Evolutionary conservation across 768 basidiomycete genomes (phyloP).

Genomic region (Phlebiopsis flavidoalba): DNA sequence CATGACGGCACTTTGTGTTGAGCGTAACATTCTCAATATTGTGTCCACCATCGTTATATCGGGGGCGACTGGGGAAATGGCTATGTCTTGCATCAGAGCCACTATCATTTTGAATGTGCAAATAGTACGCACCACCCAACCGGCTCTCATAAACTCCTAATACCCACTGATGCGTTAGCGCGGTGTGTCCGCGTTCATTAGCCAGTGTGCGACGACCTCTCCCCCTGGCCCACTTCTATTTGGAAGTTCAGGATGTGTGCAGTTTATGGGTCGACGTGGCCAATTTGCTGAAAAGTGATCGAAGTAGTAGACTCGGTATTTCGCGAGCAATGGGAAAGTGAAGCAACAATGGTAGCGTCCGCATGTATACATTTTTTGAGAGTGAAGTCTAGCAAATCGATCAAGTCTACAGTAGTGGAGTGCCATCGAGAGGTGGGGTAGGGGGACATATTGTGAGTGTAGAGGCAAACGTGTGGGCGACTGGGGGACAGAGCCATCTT

Average conservation of each 20-base stretch:
- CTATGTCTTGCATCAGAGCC: too few species aligned
- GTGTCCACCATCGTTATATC: conserved; percentile 31
- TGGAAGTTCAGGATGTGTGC: conserved; percentile 4
- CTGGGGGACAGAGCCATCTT: too few species aligned
- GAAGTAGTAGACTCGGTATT: not conserved
- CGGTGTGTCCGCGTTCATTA: conserved; percentile 4
- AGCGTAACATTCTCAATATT: conserved; percentile 29
- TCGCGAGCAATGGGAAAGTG: not conserved
- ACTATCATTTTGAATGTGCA: too few species aligned
- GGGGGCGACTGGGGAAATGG: conserved; percentile 34
- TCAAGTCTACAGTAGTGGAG: not conserved
- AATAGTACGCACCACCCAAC: conserved; percentile 2
- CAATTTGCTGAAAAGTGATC: not conserved
- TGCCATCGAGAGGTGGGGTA: conserved; percentile 6
- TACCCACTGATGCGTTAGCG: not conserved
- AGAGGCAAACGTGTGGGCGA: too few species aligned
- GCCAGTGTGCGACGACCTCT: conserved; percentile 1
- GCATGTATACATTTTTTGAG: conserved; percentile 3
- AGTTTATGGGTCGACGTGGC: conserved; percentile 1
- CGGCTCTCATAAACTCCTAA: conserved; percentile 6
- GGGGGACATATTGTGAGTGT: too few species aligned
- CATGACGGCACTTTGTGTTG: conserved; percentile 34
- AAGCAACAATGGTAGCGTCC: not conserved
- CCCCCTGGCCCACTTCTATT: not conserved
- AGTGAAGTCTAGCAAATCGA: conserved; percentile 2